Evolutionary conservation across 352 stramenopile genomes (phyloP), one percentile per base, ranked within the genome.

Genomic region (Phytopythium chamaehyphon): DNA sequence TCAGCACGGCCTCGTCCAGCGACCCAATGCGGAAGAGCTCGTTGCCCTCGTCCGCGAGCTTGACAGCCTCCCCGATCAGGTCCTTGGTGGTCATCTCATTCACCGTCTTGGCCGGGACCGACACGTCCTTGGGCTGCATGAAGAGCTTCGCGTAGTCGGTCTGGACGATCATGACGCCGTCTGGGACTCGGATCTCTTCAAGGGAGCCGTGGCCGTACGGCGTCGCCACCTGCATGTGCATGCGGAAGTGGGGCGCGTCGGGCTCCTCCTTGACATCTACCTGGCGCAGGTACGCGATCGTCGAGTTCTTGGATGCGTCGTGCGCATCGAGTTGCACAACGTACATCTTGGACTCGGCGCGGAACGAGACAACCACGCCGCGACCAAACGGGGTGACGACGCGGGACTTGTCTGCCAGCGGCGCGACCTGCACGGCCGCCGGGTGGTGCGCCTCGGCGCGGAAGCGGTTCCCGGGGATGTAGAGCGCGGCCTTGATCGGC

Each of bases 61-160:
- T 73, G n/a, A 78, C 76, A 8, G 84, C 75, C 44, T 87, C 76
- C 11, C 67, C 71, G 9, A 89, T 67, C 15, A 91, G 49, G 12
- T 94, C 84, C 59, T 91, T 92, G 37, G 68, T 87, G 31, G 71
- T 81, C 84, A 91, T 90, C 31, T 91, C 76, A 2, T 64, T 62
- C 8, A 90, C 68, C 11, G 78, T 55, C 51, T 89, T 89, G 49
- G 66, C 50, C 8, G 77, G 79, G 18, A 88, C 47, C 54, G 73
- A 76, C 4, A 94, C 76, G 31, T 92, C 81, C 63, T 83, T 86
- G 24, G 71, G 74, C 47, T 94, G 81, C 76, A 94, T 86, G 59
- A 77, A 94, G 71, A 94, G 67, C 39, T 64, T 71, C 6, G 67
- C 81, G 43, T 83, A 92, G 16, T 71, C 57, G 2, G 71, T 76